Evolutionary conservation across 1,284 basidiomycete species (phyloP).

Genomic region (Inonotus hispidus): DNA sequence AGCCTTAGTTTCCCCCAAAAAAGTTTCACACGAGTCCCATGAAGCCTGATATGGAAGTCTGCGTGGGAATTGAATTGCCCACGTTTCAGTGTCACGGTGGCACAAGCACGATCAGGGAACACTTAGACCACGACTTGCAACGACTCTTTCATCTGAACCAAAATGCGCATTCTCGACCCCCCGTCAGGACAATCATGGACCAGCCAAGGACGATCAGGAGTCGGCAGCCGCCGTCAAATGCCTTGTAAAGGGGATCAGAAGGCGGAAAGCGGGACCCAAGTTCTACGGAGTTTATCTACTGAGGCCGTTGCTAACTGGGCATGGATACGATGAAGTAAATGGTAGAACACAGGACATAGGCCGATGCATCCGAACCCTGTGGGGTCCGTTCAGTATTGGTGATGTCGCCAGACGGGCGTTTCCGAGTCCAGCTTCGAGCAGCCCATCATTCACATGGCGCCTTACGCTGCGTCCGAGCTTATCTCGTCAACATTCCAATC

Average conservation of each 20-base stretch:
- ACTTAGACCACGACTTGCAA: no score
- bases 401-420: conserved; percentile 1
- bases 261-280: neutral
- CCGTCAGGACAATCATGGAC: neutral
- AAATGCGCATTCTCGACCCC: neutral
- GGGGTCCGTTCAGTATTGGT: neutral
- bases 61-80: neutral
- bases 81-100: neutral
- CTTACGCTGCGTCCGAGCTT: neutral
- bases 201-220: neutral
- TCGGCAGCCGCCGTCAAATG: neutral
- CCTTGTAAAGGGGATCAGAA: neutral
- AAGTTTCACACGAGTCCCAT: conserved; percentile 24
- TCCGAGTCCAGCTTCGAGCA: conserved; percentile 1
- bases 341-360: neutral
- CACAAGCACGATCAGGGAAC: neutral
- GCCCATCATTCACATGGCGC: neutral
- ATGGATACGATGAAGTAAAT: neutral
- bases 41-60: neutral
- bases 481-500: conserved; percentile 4
- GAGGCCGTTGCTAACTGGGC: neutral
- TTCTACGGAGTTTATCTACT: neutral
- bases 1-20: neutral
- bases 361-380: neutral
- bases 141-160: neutral